Base-by-base conservation (phyloP, 2,329 filamentous ascomycete genomes). In the Helotiales sp. region DNA sequence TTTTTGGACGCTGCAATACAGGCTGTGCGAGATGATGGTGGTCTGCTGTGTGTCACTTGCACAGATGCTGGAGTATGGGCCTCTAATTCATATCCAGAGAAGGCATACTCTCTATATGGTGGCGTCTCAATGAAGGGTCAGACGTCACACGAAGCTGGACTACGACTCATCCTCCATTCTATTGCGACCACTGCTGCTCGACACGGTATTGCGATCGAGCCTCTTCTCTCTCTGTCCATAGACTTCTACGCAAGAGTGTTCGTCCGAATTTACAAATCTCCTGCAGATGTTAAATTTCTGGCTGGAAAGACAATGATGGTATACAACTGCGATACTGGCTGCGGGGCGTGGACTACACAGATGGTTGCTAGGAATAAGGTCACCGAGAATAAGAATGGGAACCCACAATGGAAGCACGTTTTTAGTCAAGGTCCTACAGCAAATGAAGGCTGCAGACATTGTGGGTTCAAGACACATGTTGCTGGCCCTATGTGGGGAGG, bases 11-110 rank as follows among this genome's bases (percentile, higher is more conserved):
- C 91, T 1, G 92, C 95, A 1, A 79, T 99, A 8, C 93, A 97
- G 74, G 86, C 90, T 1, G 83, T 97, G 7, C 86, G 82, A 49
- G 83, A 89, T 63, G 91, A 97, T 66, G 93, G 93, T 1, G 95
- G 95, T 3, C 79, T 99, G 36, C 81, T 99, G 4, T 97, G 93
- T 71, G 89, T 99, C 5, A 99, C 95, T 1, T 99, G 95, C 74
- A 99, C 95, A 0, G 95, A 99, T 73, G 93, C 93, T 9, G 92
- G 90, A 9, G 91, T 99, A 2, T 99, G 93, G 82, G 93, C 93
- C 1, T 96, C 93, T 0, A 90, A 91, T 66, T 91, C 93, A 55
- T 99, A 98, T 70, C 87, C 90, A 1, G 95, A 99, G 73, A 99
- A 99, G 78, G 85, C 91, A 2, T 99, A 87, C 72, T 87, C 93